Evolutionary conservation across 73 alveolate genomes (phyloP).

Genomic region (Diophrys appendiculata): DNA sequence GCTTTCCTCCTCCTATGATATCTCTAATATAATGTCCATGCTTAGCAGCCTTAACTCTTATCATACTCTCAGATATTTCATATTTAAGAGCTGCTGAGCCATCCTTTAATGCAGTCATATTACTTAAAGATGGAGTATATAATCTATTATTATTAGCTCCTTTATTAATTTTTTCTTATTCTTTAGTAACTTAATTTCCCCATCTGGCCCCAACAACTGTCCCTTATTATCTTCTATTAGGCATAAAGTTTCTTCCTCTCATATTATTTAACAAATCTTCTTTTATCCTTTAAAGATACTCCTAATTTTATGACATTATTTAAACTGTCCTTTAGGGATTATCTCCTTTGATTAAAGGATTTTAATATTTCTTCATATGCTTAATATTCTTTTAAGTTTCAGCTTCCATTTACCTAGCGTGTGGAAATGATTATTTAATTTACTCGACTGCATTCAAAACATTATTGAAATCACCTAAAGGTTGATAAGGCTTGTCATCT

Average conservation of each 20-base stretch:
- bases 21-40: slow-evolving; percentile 6
- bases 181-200: background rate
- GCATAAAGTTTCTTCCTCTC: background rate
- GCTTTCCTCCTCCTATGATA: background rate
- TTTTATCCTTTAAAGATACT: background rate
- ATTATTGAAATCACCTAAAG: slow-evolving; percentile 29
- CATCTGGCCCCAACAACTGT: background rate
- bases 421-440: slow-evolving; percentile 17
- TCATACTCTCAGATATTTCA: background rate
- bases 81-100: slow-evolving; percentile 5
- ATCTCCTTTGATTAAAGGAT: slow-evolving; percentile 24
- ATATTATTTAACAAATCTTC: background rate
- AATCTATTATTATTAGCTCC: background rate
- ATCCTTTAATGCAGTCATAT: background rate
- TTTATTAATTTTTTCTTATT: background rate
- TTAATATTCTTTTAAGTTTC: slow-evolving; percentile 25
- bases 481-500: slow-evolving; percentile 30
- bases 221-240: background rate
- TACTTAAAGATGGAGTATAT: slow-evolving; percentile 2
- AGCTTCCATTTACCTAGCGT: slow-evolving; percentile 1
- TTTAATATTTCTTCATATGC: slow-evolving; percentile 13
- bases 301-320: background rate
- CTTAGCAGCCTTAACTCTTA: slow-evolving; percentile 15
- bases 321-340: slow-evolving; percentile 1
- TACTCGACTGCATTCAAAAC: slow-evolving; percentile 25